Conservation (phyloP, 441 rosid species). For the Theobroma grandiflorum region DNA sequence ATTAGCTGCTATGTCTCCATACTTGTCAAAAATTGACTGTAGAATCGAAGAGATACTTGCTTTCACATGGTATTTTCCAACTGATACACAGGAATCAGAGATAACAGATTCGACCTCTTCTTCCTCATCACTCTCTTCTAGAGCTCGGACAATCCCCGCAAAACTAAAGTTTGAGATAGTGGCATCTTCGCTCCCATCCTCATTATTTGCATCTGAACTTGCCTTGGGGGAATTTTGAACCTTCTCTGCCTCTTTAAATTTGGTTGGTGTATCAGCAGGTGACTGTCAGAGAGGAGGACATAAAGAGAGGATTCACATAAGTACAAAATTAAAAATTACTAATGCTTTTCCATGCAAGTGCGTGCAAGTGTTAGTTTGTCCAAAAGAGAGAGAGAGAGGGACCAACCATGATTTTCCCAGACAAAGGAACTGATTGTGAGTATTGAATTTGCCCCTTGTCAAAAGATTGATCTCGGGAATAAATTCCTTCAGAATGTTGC, state of each 20-base stretch:
- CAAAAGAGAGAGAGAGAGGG: slow-evolving; percentile 8
- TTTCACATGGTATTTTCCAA: slow-evolving; percentile 61
- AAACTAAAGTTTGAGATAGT: slow-evolving; percentile 42
- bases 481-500: slow-evolving; percentile 36
- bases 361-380: neutral
- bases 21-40: slow-evolving; percentile 48
- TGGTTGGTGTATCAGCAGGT: slow-evolving; percentile 31
- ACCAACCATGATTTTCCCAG: slow-evolving; percentile 24
- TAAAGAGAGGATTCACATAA: slow-evolving; percentile 2
- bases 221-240: slow-evolving; percentile 31
- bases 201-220: slow-evolving; percentile 24
- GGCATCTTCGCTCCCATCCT: slow-evolving; percentile 16
- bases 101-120: slow-evolving; percentile 49
- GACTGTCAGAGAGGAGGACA: slow-evolving; percentile 23
- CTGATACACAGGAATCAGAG: slow-evolving; percentile 59
- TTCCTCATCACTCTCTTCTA: slow-evolving; percentile 42
- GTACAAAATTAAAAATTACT: neutral
- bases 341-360: neutral
- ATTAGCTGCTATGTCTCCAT: slow-evolving; percentile 69
- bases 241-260: slow-evolving; percentile 37
- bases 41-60: slow-evolving; percentile 45
- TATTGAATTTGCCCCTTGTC: slow-evolving; percentile 36
- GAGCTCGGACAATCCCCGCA: slow-evolving; percentile 38
- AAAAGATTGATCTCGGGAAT: slow-evolving; percentile 43
- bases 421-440: slow-evolving; percentile 39